These are phyloP conservation scores for Cryomyces minteri DNA, from an alignment of 495 filamentous ascomycete genomes.

Conservation along the genomic window DNA sequence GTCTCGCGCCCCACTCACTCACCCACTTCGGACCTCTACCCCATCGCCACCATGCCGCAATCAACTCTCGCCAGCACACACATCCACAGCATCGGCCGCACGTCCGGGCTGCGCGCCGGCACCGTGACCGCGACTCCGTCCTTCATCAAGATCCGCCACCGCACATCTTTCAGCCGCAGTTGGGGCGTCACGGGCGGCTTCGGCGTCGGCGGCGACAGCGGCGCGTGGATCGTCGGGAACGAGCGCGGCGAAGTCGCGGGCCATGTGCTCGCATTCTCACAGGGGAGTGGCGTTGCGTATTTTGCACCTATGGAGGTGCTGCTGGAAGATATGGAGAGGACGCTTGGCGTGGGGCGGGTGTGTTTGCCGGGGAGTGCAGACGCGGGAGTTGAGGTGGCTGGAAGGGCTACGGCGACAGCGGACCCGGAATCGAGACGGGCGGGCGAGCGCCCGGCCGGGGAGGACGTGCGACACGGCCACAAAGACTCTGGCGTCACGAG, in stretches of 20 bases:
- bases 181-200: constrained; percentile 63
- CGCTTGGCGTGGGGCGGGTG: constrained; percentile 38
- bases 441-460: no score
- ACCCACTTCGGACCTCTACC: not conserved
- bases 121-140: constrained; percentile 57
- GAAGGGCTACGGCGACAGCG: no score
- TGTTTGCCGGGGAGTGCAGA: constrained; percentile 29
- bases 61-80: constrained; percentile 45
- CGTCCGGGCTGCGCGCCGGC: constrained; percentile 64
- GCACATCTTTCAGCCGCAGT: constrained; percentile 59
- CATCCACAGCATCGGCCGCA: constrained; percentile 86
- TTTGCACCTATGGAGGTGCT: constrained; percentile 90
- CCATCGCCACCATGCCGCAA: constrained; percentile 19
- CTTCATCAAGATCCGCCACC: constrained; percentile 64
- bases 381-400: not conserved
- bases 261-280: constrained; percentile 76
- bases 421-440: no score
- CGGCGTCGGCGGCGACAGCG: constrained; percentile 75
- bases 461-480: no score
- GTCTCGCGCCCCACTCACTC: no score
- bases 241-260: constrained; percentile 64
- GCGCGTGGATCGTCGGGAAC: constrained; percentile 84
- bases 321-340: constrained; percentile 65
- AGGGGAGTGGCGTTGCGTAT: constrained; percentile 57
- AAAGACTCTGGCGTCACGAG: no score